Evolutionary conservation across 257 asterid species (phyloP), one percentile per base, ranked within the genome.

Genomic region (Cynanchum wilfordii): DNA sequence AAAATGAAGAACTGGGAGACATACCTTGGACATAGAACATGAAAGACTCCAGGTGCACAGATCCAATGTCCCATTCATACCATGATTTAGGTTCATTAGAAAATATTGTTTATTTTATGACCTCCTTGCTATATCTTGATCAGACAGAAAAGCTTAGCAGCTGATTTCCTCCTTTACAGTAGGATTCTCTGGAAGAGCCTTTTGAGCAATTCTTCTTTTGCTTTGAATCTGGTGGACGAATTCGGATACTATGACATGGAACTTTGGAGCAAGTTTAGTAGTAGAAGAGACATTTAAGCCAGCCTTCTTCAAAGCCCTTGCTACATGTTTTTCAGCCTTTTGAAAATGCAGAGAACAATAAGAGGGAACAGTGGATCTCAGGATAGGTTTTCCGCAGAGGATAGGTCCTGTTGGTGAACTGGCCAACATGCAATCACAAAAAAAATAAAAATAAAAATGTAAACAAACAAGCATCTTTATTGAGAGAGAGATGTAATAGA

Each of bases 331-430:
- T 72, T 94, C 99, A 36, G 97, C 96, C 86, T 87, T 89, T 57
- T 83, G 88, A 73, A 86, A 83, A 84, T 94, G 97, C 73, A 72
- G 78, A 64, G 91, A 47, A 82, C 99, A 94, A 73, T 87, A 90
- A 40, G 96, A 77, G 75, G 99, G 99, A 79, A 88, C 85, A 0
- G 88, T 81, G 62, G 97, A 88, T 76, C 86, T 87, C 78, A 94
- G 83, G 71, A 89, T 88, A n/a, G 99, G 97, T 82, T 92, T 94
- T 30, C 89, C 87, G 75, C 98, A 94, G 11, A 74, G 87, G 84
- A 94, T 88, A 33, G 96, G 97, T 49, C 97, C 97, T 7, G 93
- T 81, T 45, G 90, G 86, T 24, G 97, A 89, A 82, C 99, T 94
- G 89, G 68, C 29, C 73, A 57, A 17, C 56, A 60, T 24, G 33